Evolutionary conservation across 2,329 filamentous ascomycete genomes (phyloP), one percentile per base, ranked within the genome.

Genomic region (Fusarium subtropicale): DNA sequence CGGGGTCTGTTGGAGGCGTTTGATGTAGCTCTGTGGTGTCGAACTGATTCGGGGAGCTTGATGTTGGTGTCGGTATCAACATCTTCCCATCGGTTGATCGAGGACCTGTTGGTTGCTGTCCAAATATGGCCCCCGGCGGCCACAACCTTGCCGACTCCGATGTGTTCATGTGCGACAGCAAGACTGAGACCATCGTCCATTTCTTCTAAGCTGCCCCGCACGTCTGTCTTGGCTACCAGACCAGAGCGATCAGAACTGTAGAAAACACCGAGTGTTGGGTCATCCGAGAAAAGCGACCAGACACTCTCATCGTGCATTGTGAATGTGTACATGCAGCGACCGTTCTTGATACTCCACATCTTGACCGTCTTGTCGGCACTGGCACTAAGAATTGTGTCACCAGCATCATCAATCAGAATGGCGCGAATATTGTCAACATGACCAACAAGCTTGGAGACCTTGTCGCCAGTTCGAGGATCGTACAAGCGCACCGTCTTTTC

Each of bases 281-380:
- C 89, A 56, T 95, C 90, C 0, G 96, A 97, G 79, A 92, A 97
- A 24, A 99, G 85, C 2, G 93, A 97, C 96, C 96, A 99, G 24
- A 99, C 93, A 77, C 94, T 97, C 76, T 97, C 94, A 76, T 97
- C 97, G 81, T 99, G 96, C 96, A 99, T 99, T 56, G 94, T 97
- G 73, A 99, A 87, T 1, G 96, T 99, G 80, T 97, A 93, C 91
- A 98, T 95, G 84, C 96, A 99, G 72, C 96, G 88, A 57, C 96
- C 96, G 24, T 94, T 95, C 13, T 92, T 96, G 72, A 98, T 90
- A 71, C 94, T 97, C 96, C 96, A 99, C 60, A 98, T 89, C 82
- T 99, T 99, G 82, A 99, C 91, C 0, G 96, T 98, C 81, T 97
- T 94, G 78, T 99, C 96, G 2, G 95, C 95, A 73, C 94, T 97